Conservation (phyloP, 2,329 filamentous ascomycete species). For the Lithohypha guttulata region DNA sequence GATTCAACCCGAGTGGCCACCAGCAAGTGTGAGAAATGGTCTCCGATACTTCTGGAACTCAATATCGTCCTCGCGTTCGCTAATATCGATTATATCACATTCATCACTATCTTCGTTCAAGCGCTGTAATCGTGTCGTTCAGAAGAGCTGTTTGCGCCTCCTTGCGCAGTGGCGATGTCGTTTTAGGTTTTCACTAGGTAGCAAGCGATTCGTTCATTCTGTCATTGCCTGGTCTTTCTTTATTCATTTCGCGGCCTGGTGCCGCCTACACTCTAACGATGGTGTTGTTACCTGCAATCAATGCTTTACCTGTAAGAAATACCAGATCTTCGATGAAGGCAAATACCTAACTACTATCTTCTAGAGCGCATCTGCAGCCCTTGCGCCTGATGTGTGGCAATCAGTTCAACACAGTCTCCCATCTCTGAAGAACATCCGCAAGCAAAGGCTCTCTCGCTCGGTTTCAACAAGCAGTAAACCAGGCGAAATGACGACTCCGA, state of each 20-base stretch:
- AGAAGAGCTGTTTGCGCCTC: too few species aligned
- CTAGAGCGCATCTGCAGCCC: constrained; percentile 15
- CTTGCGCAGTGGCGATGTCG: too few species aligned
- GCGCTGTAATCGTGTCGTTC: too few species aligned
- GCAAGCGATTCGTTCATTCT: neutral
- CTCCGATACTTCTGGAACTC: too few species aligned
- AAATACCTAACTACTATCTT: too few species aligned
- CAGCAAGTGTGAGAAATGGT: too few species aligned
- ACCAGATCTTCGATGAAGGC: too few species aligned
- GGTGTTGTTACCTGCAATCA: constrained; percentile 16
- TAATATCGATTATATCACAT: too few species aligned
- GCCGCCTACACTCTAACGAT: constrained; percentile 10
- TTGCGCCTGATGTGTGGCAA: constrained; percentile 18
- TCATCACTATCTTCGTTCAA: too few species aligned
- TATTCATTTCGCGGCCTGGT: constrained; percentile 6
- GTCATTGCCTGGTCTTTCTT: constrained; percentile 1
- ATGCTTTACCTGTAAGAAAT: constrained; percentile 15
- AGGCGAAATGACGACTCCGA: constrained; percentile 7
- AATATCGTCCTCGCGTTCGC: too few species aligned
- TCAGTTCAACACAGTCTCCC: constrained; percentile 17
- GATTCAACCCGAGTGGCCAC: too few species aligned
- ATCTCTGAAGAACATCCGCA: constrained; percentile 17
- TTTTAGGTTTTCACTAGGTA: too few species aligned
- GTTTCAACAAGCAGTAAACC: constrained; percentile 7
- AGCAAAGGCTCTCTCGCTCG: constrained; percentile 15